phyloP scores from a whole-genome alignment of 2,329 filamentous ascomycete genomes.

The Leptographium flavum region DNA sequence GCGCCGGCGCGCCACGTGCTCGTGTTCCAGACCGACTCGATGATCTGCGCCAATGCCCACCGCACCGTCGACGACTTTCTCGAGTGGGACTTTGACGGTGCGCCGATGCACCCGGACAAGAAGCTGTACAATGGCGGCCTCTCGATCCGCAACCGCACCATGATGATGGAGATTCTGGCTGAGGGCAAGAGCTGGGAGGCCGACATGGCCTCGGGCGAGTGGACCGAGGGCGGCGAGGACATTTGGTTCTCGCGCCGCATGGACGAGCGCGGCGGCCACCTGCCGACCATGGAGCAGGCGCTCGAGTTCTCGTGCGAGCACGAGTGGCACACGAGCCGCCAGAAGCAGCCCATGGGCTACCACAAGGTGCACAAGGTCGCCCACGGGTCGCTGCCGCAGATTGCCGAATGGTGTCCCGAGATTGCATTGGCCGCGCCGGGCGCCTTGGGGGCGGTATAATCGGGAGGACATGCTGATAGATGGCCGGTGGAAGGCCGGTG shows the following conservation, averaged over 20 bases:
- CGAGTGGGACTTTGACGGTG: slow-evolving; percentile 22
- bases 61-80: slow-evolving; percentile 21
- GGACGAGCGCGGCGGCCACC: slow-evolving; percentile 8
- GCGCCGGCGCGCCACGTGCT: slow-evolving; percentile 19
- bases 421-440: slow-evolving; percentile 12
- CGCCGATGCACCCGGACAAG: slow-evolving; percentile 14
- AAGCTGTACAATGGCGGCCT: slow-evolving; percentile 22
- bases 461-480: no score
- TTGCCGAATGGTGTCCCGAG: slow-evolving; percentile 14
- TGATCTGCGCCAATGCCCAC: slow-evolving; percentile 19
- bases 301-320: slow-evolving; percentile 13
- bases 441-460: no score
- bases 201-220: slow-evolving; percentile 19
- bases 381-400: slow-evolving; percentile 7
- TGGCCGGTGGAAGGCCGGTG: no score
- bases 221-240: slow-evolving; percentile 14
- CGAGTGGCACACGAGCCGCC: slow-evolving; percentile 10
- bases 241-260: slow-evolving; percentile 15
- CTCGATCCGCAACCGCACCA: slow-evolving; percentile 20
- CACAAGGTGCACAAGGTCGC: slow-evolving; percentile 14
- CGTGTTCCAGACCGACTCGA: slow-evolving; percentile 24
- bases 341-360: slow-evolving; percentile 13
- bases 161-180: slow-evolving; percentile 27
- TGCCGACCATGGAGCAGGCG: slow-evolving; percentile 9
- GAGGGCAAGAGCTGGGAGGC: slow-evolving; percentile 19